These are phyloP conservation scores for Hemileccinum hortonii DNA, from an alignment of 1,284 basidiomycete species.

Conservation along the genomic window DNA sequence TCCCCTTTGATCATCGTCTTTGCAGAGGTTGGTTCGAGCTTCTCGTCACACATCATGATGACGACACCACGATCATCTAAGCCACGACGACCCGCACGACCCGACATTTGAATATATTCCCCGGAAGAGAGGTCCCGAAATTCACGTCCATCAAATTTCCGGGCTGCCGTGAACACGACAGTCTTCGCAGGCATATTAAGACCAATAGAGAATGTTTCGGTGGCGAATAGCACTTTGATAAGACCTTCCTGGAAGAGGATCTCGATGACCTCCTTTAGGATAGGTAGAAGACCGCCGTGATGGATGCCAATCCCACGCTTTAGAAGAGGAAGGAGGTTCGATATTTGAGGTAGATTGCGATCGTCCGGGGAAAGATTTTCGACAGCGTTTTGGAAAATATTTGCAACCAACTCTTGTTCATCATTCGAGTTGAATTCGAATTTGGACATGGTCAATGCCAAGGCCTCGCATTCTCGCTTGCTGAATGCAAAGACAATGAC, in stretches of 20 bases:
- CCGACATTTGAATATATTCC: constrained; percentile 99
- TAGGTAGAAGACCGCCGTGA: constrained; percentile 96
- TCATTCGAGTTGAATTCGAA: constrained; percentile 95
- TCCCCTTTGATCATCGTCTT: constrained; percentile 99
- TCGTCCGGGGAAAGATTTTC: constrained; percentile 88
- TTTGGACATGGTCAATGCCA: constrained; percentile 91
- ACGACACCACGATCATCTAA: constrained; percentile 99
- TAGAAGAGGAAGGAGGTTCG: constrained; percentile 89
- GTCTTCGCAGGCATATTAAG: constrained; percentile 99
- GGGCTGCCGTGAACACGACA: constrained; percentile 94
- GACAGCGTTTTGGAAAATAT: constrained; percentile 95
- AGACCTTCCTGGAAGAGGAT: constrained; percentile 99
- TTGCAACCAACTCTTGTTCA: constrained; percentile 86
- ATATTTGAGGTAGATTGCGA: constrained; percentile 89
- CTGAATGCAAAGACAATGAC: constrained; percentile 99
- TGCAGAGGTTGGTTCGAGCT: constrained; percentile 88
- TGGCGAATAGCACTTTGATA: constrained; percentile 98
- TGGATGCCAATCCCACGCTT: constrained; percentile 98
- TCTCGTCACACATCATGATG: constrained; percentile 99
- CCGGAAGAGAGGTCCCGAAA: constrained; percentile 89
- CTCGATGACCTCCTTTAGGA: constrained; percentile 99
- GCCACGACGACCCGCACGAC: constrained; percentile 95
- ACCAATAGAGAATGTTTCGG: constrained; percentile 99
- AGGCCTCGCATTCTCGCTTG: constrained; percentile 95
- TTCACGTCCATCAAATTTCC: constrained; percentile 96